These are phyloP conservation scores for Thermomucor indicae-seudaticae DNA, from an alignment of 371 early-diverging fungal genomes.

Conservation along the genomic window DNA sequence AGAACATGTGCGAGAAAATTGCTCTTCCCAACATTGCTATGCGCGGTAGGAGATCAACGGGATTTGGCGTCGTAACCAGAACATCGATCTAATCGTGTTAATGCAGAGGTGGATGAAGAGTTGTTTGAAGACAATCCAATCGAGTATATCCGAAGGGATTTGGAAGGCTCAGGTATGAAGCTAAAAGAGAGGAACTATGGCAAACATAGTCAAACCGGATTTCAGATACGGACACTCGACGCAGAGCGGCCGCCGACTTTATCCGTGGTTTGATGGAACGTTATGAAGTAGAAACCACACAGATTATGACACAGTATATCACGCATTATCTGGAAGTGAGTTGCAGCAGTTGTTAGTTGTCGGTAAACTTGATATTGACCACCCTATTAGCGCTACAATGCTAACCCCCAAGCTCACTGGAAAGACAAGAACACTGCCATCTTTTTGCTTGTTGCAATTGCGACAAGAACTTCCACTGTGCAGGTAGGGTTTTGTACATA, in stretches of 20 bases:
- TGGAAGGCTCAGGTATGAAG: conserved; percentile 80
- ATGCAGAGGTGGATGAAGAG: conserved; percentile 83
- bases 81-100: background rate
- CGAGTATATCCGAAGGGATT: conserved; percentile 87
- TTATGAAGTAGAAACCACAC: conserved; percentile 78
- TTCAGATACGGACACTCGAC: conserved; percentile 83
- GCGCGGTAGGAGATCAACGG: conserved; percentile 47
- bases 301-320: conserved; percentile 77
- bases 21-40: conserved; percentile 90
- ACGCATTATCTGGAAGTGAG: conserved; percentile 62
- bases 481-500: conserved; percentile 25
- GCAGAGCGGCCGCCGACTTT: conserved; percentile 89
- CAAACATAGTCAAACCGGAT: background rate
- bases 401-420: conserved; percentile 80
- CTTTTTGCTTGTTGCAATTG: conserved; percentile 85
- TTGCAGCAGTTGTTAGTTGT: background rate
- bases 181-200: background rate
- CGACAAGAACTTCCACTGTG: conserved; percentile 59
- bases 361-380: background rate
- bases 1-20: conserved; percentile 83
- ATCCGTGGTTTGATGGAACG: conserved; percentile 90
- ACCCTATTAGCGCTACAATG: conserved; percentile 69
- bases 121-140: conserved; percentile 95
- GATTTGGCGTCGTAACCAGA: background rate
- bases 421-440: conserved; percentile 94